Evolutionary conservation across 2,329 filamentous ascomycete genomes (phyloP), one percentile per base, ranked within the genome.

Genomic region (Pseudocercospora musae): DNA sequence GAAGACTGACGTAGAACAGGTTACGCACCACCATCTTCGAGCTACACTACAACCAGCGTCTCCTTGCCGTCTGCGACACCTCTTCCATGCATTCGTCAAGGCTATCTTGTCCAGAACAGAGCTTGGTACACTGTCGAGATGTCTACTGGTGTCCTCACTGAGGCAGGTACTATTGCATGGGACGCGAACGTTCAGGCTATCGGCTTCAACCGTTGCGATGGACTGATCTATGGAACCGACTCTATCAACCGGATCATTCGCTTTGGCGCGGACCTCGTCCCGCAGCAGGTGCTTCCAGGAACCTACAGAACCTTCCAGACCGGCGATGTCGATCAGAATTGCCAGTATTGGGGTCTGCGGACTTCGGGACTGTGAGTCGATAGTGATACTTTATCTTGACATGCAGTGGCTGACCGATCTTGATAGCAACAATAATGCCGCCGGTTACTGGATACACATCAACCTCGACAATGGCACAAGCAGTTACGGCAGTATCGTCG

Each of bases 171-270:
- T 8, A 53, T 62, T 46, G 8, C 31, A 3, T 31, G 46, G n/a
- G n/a, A 33, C 27, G 11, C 27, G 8, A 49, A 49, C 18, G 18
- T 48, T n/a, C 48, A 62, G 15, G 60, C 60, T 20, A 62, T 62
- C 23, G 60, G 60, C 9, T 62, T 49, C 55, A 62, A 62, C 18
- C 21, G 27, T 10, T 54, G 25, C 31, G 60, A 62, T n/a, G 37
- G 49, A 7, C 40, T 42, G 33, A 49, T 62, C 10, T 62, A 62
- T 33, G 60, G 55, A 6, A 54, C 40, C 8, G 29, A 52, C 27
- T 18, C 29, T 6, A 10, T 20, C n/a, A 21, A 27, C 7, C n/a
- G 23, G 7, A 48, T 60, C 25, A 29, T 31, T 27, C 58, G 58
- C 4, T 60, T 60, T 40, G 58, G 58, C 23, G 25, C 33, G 13